These are phyloP conservation scores for Fusarium odoratissimum DNA, from an alignment of 2,329 filamentous ascomycete species.

Conservation along the genomic window DNA sequence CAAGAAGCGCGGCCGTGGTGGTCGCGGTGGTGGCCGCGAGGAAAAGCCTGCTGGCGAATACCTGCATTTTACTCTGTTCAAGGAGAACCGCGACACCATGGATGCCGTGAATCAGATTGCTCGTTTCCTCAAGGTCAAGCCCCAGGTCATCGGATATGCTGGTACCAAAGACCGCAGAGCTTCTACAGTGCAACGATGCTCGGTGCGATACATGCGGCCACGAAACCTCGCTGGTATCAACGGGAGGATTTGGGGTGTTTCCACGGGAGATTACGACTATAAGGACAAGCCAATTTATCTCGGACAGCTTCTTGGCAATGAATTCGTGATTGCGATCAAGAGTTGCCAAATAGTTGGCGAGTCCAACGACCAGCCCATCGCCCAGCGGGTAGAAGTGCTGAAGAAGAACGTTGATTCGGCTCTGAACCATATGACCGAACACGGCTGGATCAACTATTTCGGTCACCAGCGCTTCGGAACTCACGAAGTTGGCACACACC, in stretches of 20 bases:
- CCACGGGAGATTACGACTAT: conserved; percentile 86
- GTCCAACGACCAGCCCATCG: conserved; percentile 37
- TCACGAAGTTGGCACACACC: conserved; percentile 85
- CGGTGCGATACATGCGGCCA: conserved; percentile 64
- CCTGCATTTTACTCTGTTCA: conserved; percentile 92
- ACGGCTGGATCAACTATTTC: conserved; percentile 97
- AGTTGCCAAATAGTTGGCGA: conserved; percentile 75
- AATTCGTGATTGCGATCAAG: conserved; percentile 92
- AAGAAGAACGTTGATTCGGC: conserved; percentile 62
- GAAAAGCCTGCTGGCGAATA: conserved; percentile 72
- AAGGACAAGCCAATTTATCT: conserved; percentile 77
- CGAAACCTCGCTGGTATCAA: conserved; percentile 75
- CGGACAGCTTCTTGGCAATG: conserved; percentile 87
- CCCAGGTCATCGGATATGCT: conserved; percentile 78
- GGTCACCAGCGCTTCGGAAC: conserved; percentile 97
- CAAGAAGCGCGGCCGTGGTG: conserved; percentile 46
- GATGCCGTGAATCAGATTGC: conserved; percentile 84
- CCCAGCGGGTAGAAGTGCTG: conserved; percentile 48
- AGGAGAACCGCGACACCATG: conserved; percentile 98
- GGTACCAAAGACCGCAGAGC: conserved; percentile 93
- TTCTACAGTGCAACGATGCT: conserved; percentile 85
- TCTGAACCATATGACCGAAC: conserved; percentile 73
- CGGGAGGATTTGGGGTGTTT: conserved; percentile 69
- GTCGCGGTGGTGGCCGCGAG: conserved; percentile 39
- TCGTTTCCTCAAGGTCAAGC: conserved; percentile 78